Evolutionary conservation across 2,329 filamentous ascomycete genomes (phyloP), one percentile per base, ranked within the genome.

Genomic region (Cercospora sp.): DNA sequence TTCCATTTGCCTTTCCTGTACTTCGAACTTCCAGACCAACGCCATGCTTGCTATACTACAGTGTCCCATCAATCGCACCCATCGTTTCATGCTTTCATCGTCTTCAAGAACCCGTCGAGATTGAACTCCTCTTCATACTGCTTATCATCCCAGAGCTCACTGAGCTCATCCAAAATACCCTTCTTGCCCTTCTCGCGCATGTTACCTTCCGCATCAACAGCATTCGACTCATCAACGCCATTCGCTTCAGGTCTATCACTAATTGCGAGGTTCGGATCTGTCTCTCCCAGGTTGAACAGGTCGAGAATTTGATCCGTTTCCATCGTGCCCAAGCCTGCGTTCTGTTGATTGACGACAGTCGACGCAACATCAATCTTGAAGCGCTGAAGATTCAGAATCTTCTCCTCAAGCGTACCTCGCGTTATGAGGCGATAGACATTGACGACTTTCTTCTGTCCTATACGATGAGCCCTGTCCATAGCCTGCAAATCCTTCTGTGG

Each of bases 291-390:
- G 74, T 91, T 98, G 84, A 99, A 99, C 58, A 99, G 87, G 76
- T 99, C 95, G 3, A 99, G 87, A 68, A 99, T 96, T 80, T 99
- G 94, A 77, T 98, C 95, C 45, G 96, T 99, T 80, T 98, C 94
- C 95, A 99, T 99, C 13, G 93, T 96, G 63, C 87, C 90, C 1
- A 99, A 83, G 1, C 95, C 95, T 1, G 95, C 94, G 75, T 99
- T 99, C 82, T 99, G 95, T 81, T 99, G 95, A 79, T 99, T 99
- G 72, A 99, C 96, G 5, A 99, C 95, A 0, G 96, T 99, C 62
- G 91, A 96, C 51, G 95, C 96, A 20, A 99, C 94, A 79, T 99
- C 95, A 76, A 99, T 97, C 85, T 99, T 99, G 89, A 99, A 99
- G 62, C 95, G 91, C 87, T 99, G 95, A 66, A 99, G 89, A 77